Base-by-base conservation (phyloP, 208 protist genomes). In the Trypanosoma boissoni region DNA sequence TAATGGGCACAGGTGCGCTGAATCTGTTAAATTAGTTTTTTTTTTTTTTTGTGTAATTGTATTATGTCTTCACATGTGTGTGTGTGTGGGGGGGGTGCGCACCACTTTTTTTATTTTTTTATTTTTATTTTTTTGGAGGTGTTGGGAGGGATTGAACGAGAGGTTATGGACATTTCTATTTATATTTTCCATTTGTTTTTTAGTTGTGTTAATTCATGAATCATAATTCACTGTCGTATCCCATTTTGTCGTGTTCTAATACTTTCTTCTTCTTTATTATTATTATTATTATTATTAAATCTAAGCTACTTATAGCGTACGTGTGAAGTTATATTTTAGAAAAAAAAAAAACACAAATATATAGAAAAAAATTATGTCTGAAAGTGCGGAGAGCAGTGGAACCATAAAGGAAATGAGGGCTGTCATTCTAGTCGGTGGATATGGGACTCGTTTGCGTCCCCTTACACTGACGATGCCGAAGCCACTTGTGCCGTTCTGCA, bases 401-500 rank as follows among this genome's bases (percentile, higher is more conserved):
- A 9, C n/a, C 6, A 31, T 16, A 9, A 75, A 72, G 9, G 80
- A 76, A 60, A 98, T 98, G 96, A 96, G 98, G 39, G 97, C 97
- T 12, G 81, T 99, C 21, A 99, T 99, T 80, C 83, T 99, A 7
- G 97, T 99, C 23, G 98, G 98, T 52, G 98, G 93, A 27, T 96
- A 88, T 53, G 90, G 92, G 51, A 95, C 92, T 21, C 81, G 98
- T 26, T 83, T 99, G 12, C 93, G 98, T 45, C 98, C 98, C 24
- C 82, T 99, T 14, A 99, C 98, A 5, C 75, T 99, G 16, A 97
- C 95, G 3, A 75, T 80, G 27, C 97, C 98, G 8, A 99, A 99
- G 75, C 98, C 98, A 10, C 77, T 99, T 7, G 96, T 99, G 2
- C 91, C 91, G 3, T 99, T 99, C 77, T 93, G 89, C 58, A 99